Base-by-base conservation (phyloP, 352 stramenopile genomes). In the Blastocystis sp. region DNA sequence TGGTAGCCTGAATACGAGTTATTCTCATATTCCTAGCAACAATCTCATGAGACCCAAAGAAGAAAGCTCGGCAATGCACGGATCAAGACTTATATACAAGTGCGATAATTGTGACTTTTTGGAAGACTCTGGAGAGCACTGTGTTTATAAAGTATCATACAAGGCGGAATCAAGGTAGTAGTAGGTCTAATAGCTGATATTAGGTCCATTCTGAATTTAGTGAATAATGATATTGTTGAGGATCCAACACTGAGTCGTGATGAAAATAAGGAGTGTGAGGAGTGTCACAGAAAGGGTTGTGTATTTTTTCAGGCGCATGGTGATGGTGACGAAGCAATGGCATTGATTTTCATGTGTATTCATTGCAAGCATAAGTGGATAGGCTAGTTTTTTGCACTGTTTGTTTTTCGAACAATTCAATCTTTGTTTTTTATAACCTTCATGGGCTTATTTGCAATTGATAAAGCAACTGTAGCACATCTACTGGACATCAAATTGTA, bases 271-370 rank as follows among this genome's bases (percentile, higher is more conserved):
- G 73, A 85, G 39, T 85, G 73, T 41, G 73, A 85, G 53, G 39
- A 66, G 47, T 85, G 73, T 30, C 73, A 85, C 53, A 11, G 76
- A 45, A 73, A 69, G 37, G 78, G 78, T 3, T 76, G 63, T 50
- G 78, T 89, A 20, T 89, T 79, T 50, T 89, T 89, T 43, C 78
- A 89, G 50, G 78, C 78, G 9, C 78, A 89, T 20, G 78, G 78
- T 76, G 66, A 89, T 65, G 78, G 66, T 41, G 66, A 89, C 26
- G 78, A 89, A 45, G 78, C 78, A 20, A 89, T 89, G 78, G 78
- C 78, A n/a, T 47, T 89, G 43, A 89, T 89, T 41, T 89, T 89
- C n/a, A 79, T 89, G 66, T 89, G 78, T 30, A 65, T 76, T 79
- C 78, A 89, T 65, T 89, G 78, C 50, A 76, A 55, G 18, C 63